phyloP scores from a whole-genome alignment of 1,284 basidiomycete species.

The Jaminaea rosea region DNA sequence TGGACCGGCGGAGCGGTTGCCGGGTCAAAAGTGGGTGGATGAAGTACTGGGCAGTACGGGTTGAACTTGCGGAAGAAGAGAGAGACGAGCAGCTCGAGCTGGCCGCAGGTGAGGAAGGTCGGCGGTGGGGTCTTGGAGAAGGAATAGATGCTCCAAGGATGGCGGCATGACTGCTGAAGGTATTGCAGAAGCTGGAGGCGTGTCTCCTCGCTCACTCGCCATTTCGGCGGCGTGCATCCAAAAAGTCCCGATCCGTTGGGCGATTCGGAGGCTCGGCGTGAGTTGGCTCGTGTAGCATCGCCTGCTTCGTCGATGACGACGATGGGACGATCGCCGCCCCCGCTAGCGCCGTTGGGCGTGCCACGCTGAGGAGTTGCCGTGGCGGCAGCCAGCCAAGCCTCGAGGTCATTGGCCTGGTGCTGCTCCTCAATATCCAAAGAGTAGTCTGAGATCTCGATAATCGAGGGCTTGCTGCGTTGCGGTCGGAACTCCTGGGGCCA shows the following conservation, averaged over 20 bases:
- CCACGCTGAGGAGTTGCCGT: too few relatives aligned
- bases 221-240: not conserved
- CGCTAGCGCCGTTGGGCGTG: not conserved
- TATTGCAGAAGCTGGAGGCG: conserved; percentile 8
- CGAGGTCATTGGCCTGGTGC: too few relatives aligned
- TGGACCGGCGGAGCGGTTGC: conserved; percentile 4
- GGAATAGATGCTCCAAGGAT: conserved; percentile 12
- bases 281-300: not conserved
- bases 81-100: conserved; percentile 8
- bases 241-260: too few relatives aligned
- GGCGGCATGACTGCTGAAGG: conserved; percentile 9
- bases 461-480: conserved; percentile 7
- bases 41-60: conserved; percentile 6
- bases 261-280: too few relatives aligned
- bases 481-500: conserved; percentile 11
- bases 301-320: conserved; percentile 7
- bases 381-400: too few relatives aligned
- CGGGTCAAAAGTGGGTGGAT: conserved; percentile 8
- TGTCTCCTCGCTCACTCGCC: conserved; percentile 2
- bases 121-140: conserved; percentile 4
- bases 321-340: conserved; percentile 1
- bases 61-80: conserved; percentile 9
- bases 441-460: conserved; percentile 5
- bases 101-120: conserved; percentile 3
- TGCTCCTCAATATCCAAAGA: conserved; percentile 1